Base-by-base conservation (phyloP, 2,329 filamentous ascomycete species). In the Cryphonectria naterciae region DNA sequence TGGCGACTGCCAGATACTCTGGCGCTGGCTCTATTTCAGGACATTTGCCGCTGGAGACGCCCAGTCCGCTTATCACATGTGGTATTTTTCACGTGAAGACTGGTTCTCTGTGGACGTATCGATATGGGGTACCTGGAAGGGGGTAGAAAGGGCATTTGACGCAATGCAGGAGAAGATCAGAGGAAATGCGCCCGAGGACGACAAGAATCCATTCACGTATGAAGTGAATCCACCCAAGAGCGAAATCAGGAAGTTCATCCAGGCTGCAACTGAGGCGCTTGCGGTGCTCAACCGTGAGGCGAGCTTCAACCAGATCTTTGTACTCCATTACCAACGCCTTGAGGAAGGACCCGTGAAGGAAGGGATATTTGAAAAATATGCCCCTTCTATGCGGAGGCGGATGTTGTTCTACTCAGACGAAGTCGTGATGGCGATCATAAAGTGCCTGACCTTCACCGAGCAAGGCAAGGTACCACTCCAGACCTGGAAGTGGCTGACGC, bases 1-100 rank as follows among this genome's bases (percentile, higher is more conserved):
- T 46, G 32, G 2, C 32, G 67, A 71, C 7, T n/a, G 69, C 35
- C 43, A 17, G 25, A 35, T 66, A 22, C 56, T 71, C 22, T 71
- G 70, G 70, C 8, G 25, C 15, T 71, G 70, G 70, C 70, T 71
- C 22, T 39, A 28, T n/a, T 35, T 63, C 41, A 19, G 60, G 56
- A 58, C 56, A 8, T 15, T 35, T 2, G 49, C n/a, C 17, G 56
- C 70, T 11, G 58, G 67, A 46, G 67, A 66, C 46, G 62, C 56
- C 25, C n/a, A 32, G 62, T 17, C 62, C 25, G 32, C 56, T 10
- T 37, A 35, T 32, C 8, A 19, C 0, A 15, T 22, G 11, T 60
- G 56, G 56, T 37, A 35, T 17, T 13, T 10, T 19, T 5, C 56
- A 28, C 56, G 56, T 19, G 15, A 37, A 37, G 15, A 35, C 19